These are phyloP conservation scores for Colletotrichum ledebouriae DNA, from an alignment of 2,329 filamentous ascomycete species.

Conservation along the genomic window DNA sequence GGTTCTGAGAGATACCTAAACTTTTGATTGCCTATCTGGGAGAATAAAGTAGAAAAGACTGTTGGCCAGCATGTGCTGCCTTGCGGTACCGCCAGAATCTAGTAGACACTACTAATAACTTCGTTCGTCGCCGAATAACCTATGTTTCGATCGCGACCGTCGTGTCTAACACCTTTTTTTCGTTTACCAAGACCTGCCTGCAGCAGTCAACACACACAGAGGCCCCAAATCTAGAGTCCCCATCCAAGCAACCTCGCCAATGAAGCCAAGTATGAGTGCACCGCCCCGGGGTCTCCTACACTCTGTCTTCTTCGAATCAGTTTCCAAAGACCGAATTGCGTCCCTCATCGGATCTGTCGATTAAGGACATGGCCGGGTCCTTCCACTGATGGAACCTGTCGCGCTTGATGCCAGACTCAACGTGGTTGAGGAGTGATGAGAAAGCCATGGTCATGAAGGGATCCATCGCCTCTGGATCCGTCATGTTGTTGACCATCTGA, in stretches of 20 bases:
- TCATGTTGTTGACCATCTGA: conserved; percentile 55
- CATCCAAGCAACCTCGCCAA: conserved; percentile 40
- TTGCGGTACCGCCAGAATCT: conserved; percentile 23
- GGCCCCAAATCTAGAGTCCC: conserved; percentile 36
- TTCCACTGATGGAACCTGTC: conserved; percentile 21
- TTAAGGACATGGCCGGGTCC: conserved; percentile 21
- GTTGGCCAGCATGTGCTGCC: conserved; percentile 20
- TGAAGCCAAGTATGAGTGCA: conserved; percentile 31
- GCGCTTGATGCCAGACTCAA: conserved; percentile 26
- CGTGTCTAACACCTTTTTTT: conserved; percentile 18
- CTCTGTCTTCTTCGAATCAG: conserved; percentile 4
- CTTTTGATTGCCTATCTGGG: conserved; percentile 38
- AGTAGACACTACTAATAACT: conserved; percentile 28
- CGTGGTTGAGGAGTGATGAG: conserved; percentile 47
- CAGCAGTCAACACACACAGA: conserved; percentile 27
- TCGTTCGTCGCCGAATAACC: conserved; percentile 29
- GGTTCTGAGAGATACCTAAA: conserved; percentile 25
- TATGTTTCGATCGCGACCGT: conserved; percentile 7
- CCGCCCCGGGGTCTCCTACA: conserved; percentile 1
- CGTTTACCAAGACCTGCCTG: conserved; percentile 24
- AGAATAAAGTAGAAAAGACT: conserved; percentile 39
- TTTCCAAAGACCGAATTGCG: conserved; percentile 32
- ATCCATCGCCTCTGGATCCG: conserved; percentile 54
- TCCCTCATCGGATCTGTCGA: conserved; percentile 29
- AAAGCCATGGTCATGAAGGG: conserved; percentile 60